Percentiles rank a stretch among this genome's conserved stretches.
phyloP scores from a whole-genome alignment of 345 rosid species.

The Sapria himalayana region DNA sequence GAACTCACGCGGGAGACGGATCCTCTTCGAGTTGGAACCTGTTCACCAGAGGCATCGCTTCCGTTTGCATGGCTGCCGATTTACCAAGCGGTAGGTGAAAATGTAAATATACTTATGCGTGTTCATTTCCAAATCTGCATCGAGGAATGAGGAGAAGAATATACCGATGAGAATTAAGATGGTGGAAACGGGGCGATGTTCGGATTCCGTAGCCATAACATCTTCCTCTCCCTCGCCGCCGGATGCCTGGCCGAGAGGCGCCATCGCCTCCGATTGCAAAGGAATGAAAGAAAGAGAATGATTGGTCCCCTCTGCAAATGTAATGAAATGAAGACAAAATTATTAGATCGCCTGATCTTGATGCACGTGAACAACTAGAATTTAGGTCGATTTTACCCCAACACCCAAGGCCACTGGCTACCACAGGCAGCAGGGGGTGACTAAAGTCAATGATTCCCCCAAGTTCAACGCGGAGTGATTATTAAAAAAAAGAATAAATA shows the following conservation, averaged over 20 bases:
- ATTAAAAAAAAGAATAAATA: too few relatives aligned
- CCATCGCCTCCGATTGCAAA: conserved; percentile 22
- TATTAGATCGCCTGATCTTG: too few relatives aligned
- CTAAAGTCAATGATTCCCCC: too few relatives aligned
- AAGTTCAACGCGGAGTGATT: too few relatives aligned
- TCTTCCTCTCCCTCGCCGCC: conserved; percentile 16
- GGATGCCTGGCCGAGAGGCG: conserved; percentile 36
- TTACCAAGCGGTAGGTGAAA: not conserved
- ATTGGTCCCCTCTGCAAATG: too few relatives aligned
- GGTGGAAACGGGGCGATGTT: conserved; percentile 28
- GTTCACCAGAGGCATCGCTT: conserved; percentile 64
- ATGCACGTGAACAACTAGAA: too few relatives aligned
- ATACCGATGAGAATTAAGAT: conserved; percentile 63
- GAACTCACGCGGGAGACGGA: conserved; percentile 28
- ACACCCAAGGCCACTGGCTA: too few relatives aligned
- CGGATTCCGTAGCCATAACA: conserved; percentile 14
- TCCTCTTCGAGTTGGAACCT: conserved; percentile 41
- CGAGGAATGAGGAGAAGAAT: not conserved
- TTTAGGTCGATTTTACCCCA: too few relatives aligned
- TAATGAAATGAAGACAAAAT: too few relatives aligned
- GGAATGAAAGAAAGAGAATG: too few relatives aligned
- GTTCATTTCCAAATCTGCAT: too few relatives aligned
- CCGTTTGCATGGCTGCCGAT: conserved; percentile 64
- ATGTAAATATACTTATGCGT: not conserved
- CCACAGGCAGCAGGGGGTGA: too few relatives aligned